Conservation (phyloP, 1,284 basidiomycete genomes). For the Hymenochaete sp. region DNA sequence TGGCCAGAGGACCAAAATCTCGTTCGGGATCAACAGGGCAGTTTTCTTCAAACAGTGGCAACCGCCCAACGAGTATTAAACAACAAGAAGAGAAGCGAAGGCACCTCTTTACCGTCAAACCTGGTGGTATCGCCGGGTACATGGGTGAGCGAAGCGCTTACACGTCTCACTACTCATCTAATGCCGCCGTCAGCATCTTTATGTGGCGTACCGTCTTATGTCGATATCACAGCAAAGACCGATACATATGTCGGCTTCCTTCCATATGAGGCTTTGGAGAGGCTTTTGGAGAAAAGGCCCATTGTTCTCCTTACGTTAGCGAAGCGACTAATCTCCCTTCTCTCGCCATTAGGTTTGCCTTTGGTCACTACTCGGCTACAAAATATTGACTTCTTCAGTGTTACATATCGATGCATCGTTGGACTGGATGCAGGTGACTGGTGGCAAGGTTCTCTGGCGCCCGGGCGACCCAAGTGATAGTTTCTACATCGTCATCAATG, state of each 20-base stretch:
- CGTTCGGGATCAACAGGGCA: neutral
- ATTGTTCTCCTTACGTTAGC: constrained; percentile 96
- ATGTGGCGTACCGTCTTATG: constrained; percentile 87
- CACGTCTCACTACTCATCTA: constrained; percentile 8
- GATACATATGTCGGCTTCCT: constrained; percentile 96
- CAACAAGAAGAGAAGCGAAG: constrained; percentile 33
- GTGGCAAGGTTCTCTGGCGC: constrained; percentile 88
- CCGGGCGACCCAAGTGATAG: constrained; percentile 87
- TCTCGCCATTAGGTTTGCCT: constrained; percentile 77
- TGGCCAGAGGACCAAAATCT: neutral
- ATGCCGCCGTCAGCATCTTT: constrained; percentile 62
- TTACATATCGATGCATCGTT: constrained; percentile 95
- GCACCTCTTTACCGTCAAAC: constrained; percentile 87
- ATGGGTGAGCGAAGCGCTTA: constrained; percentile 44
- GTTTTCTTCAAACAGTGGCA: neutral
- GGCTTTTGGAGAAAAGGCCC: constrained; percentile 86
- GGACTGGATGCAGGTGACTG: constrained; percentile 97
- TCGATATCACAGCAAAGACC: constrained; percentile 94
- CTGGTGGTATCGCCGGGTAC: constrained; percentile 98
- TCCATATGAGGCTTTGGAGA: constrained; percentile 81
- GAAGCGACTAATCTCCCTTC: constrained; percentile 87
- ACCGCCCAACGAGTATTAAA: neutral
- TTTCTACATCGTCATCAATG: constrained; percentile 98
- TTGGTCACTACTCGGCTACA: constrained; percentile 17
- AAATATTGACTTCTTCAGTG: constrained; percentile 44